Percentiles rank a stretch among this genome's conserved stretches.
Evolutionary conservation across 805 yeast species (phyloP).

Genomic region (Yamadazyma scolyti): DNA sequence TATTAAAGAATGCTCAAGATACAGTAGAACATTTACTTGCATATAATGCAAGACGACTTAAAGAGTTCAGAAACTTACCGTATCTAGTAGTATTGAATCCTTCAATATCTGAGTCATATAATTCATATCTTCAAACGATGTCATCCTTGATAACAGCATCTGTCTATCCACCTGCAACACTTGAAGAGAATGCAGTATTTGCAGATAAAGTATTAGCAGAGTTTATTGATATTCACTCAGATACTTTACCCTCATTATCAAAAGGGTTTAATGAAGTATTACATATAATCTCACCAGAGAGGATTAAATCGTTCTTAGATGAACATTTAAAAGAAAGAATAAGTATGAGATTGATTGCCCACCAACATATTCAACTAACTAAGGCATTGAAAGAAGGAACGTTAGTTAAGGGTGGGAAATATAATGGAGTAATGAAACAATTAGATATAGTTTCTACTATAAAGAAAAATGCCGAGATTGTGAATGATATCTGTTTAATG

Average conservation of each 20-base stretch:
- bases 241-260: conserved; percentile 77
- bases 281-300: conserved; percentile 40
- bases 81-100: conserved; percentile 86
- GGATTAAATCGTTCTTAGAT: conserved; percentile 64
- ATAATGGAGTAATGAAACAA: conserved; percentile 55
- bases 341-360: conserved; percentile 79
- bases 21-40: conserved; percentile 56
- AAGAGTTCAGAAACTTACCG: conserved; percentile 70
- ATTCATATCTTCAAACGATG: conserved; percentile 69
- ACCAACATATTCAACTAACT: conserved; percentile 73
- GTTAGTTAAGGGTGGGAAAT: conserved; percentile 56
- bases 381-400: conserved; percentile 23
- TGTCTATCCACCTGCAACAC: conserved; percentile 37
- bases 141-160: conserved; percentile 31
- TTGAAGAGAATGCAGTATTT: conserved; percentile 53
- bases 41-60: conserved; percentile 66
- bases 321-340: conserved; percentile 79
- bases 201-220: conserved; percentile 46
- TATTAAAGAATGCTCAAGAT: conserved; percentile 46
- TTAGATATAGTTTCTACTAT: conserved; percentile 63
- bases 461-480: conserved; percentile 64
- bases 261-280: conserved; percentile 74
- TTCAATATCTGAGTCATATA: conserved; percentile 72
- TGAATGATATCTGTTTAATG: conserved; percentile 76
- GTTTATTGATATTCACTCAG: conserved; percentile 74